A percentile compares a stretch with the other conserved stretches of the same genome.
phyloP scores from a whole-genome alignment of 768 basidiomycete species.

The Amanita molliuscula region DNA sequence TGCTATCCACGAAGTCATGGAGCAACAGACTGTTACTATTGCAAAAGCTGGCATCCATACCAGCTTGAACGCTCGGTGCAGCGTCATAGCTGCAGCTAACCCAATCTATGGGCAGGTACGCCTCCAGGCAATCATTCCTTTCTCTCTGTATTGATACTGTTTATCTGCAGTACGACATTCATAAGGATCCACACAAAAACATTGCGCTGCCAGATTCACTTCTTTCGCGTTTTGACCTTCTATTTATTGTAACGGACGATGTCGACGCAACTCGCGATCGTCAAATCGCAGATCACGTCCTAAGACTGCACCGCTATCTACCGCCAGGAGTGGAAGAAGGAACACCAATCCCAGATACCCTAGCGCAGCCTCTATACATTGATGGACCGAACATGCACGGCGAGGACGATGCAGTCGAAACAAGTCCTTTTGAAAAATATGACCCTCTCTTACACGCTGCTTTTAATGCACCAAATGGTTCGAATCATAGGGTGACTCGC shows the following conservation, averaged over 20 bases:
- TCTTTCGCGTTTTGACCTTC: slow-evolving; percentile 94
- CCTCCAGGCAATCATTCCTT: not conserved
- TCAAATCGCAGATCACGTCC: slow-evolving; percentile 92
- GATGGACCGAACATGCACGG: slow-evolving; percentile 58
- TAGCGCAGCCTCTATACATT: slow-evolving; percentile 80
- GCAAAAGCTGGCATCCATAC: slow-evolving; percentile 99
- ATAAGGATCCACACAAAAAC: slow-evolving; percentile 98
- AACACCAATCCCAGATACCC: slow-evolving; percentile 79
- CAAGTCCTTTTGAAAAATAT: slow-evolving; percentile 90
- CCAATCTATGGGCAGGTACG: slow-evolving; percentile 93
- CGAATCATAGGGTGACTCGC: slow-evolving; percentile 42
- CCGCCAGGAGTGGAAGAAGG: slow-evolving; percentile 97
- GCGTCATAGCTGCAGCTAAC: slow-evolving; percentile 96
- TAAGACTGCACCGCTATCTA: slow-evolving; percentile 94
- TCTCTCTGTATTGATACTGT: slow-evolving; percentile 6
- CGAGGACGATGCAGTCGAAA: slow-evolving; percentile 52
- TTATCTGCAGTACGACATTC: slow-evolving; percentile 80
- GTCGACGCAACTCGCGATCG: slow-evolving; percentile 93
- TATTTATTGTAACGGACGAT: slow-evolving; percentile 98
- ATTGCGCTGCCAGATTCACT: slow-evolving; percentile 97
- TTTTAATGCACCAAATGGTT: slow-evolving; percentile 39
- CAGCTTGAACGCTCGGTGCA: slow-evolving; percentile 93
- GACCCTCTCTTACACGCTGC: slow-evolving; percentile 92
- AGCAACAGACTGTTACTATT: slow-evolving; percentile 98
- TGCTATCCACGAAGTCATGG: slow-evolving; percentile 99